Evolutionary conservation across 805 yeast genomes (phyloP), one percentile per base, ranked within the genome.

Genomic region (Yarrowia sp.): DNA sequence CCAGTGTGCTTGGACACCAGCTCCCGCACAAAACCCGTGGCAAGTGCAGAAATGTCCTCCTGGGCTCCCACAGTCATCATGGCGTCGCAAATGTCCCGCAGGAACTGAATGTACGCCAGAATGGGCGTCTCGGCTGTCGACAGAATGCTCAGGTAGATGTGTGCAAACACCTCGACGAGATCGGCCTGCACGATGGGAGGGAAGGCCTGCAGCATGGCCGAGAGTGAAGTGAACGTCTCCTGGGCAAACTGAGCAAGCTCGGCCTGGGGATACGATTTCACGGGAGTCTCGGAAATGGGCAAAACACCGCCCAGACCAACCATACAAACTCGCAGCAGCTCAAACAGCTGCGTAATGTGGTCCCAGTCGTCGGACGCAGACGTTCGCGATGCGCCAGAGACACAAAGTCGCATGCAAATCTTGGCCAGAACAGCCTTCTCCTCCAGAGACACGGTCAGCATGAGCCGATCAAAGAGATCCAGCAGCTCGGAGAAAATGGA

Each of bases 291-390:
- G 4, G 61, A 55, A 10, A 38, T 55, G 13, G 46, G 46, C 25
- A 55, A 7, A 6, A 77, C 78, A 25, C 47, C 61, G 3, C 85
- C 80, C 16, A 91, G 73, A 0, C 89, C 86, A 19, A 85, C 77
- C 76, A 88, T 78, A 16, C 83, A 81, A 6, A 91, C 80, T 65
- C 97, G 78, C 55, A 91, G 73, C 24, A 92, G 76, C 70, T 93
- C 97, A 71, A 93, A 90, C 44, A 90, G 74, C 68, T 88, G 90
- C 67, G 90, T 96, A 61, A 88, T 85, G 58, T 84, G 86, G 27
- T 77, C 73, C 35, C 76, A 66, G 16, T 69, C 78, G 9, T 80
- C 83, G 1, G 65, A 60, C 13, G 58, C 21, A 7, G 36, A 29
- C 6, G 39, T 32, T 25, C 51, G 29, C 5, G 51, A 44, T 0